phyloP scores from a whole-genome alignment of 1,284 basidiomycete genomes.

The Taiwanofungus camphoratus region DNA sequence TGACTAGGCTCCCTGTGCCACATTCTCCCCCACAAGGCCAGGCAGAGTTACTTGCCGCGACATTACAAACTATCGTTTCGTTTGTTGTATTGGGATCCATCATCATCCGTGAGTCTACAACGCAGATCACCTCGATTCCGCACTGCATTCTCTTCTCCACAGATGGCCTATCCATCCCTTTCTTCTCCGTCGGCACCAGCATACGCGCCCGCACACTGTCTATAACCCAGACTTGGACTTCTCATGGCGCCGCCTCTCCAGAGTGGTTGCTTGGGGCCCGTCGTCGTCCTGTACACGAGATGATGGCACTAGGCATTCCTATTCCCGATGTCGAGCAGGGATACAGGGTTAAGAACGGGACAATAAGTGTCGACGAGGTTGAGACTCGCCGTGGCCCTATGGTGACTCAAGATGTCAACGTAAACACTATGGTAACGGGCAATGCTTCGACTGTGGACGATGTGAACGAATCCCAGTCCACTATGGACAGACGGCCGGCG shows the following conservation, averaged over 20 bases:
- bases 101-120: constrained; percentile 62
- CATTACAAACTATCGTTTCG: constrained; percentile 74
- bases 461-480: no score
- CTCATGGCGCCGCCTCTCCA: constrained; percentile 24
- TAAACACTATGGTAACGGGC: not conserved
- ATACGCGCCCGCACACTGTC: constrained; percentile 54
- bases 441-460: not conserved
- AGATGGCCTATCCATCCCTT: constrained; percentile 88
- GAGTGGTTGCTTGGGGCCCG: constrained; percentile 46
- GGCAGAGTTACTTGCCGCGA: constrained; percentile 63
- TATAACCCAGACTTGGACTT: constrained; percentile 27
- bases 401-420: not conserved
- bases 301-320: constrained; percentile 8
- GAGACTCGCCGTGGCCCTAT: not conserved
- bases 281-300: constrained; percentile 20
- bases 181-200: constrained; percentile 70
- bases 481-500: not conserved
- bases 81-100: constrained; percentile 85
- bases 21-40: constrained; percentile 54
- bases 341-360: not conserved
- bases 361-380: not conserved
- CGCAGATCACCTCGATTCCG: not conserved
- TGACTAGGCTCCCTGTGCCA: constrained; percentile 60
- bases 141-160: not conserved
- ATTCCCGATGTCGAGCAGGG: constrained; percentile 14